Evolutionary conservation across 2,329 filamentous ascomycete genomes (phyloP).

Genomic region (Aschersonia sp.): DNA sequence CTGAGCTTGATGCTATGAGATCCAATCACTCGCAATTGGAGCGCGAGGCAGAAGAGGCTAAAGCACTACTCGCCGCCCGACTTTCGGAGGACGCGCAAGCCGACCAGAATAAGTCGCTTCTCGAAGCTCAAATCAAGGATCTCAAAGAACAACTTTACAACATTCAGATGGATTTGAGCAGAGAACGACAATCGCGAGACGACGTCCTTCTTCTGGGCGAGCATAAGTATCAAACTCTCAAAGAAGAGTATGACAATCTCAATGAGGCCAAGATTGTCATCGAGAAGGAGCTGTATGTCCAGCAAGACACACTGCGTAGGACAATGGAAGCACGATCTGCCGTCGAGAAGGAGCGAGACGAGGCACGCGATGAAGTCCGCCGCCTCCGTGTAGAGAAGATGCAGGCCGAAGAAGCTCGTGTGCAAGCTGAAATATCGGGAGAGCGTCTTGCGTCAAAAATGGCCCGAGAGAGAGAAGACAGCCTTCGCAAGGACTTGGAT

Average conservation of each 20-base stretch:
- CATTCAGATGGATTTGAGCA: conserved; percentile 75
- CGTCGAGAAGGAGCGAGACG: conserved; percentile 78
- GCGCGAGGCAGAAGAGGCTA: conserved; percentile 79
- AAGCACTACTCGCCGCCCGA: conserved; percentile 71
- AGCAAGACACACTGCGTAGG: conserved; percentile 79
- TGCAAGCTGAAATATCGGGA: conserved; percentile 66
- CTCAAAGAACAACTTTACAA: conserved; percentile 77
- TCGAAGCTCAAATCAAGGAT: conserved; percentile 77
- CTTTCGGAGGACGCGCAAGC: conserved; percentile 83
- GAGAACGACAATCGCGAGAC: conserved; percentile 83
- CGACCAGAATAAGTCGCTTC: conserved; percentile 62
- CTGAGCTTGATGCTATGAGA: conserved; percentile 74
- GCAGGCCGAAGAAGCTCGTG: conserved; percentile 69
- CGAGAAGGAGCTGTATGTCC: conserved; percentile 92
- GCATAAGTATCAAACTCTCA: conserved; percentile 69
- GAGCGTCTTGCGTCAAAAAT: conserved; percentile 67
- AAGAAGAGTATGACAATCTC: conserved; percentile 71
- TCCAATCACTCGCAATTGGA: conserved; percentile 74
- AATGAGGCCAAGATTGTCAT: conserved; percentile 95
- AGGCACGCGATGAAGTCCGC: conserved; percentile 75
- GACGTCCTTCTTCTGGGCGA: conserved; percentile 85
- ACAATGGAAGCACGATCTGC: conserved; percentile 67
- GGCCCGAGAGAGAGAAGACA: conserved; percentile 67
- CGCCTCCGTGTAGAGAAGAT: conserved; percentile 71
- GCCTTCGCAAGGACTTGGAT: conserved; percentile 66